Conservation (phyloP, 2,329 filamentous ascomycete genomes). For the Sordariomycetes sp. region DNA sequence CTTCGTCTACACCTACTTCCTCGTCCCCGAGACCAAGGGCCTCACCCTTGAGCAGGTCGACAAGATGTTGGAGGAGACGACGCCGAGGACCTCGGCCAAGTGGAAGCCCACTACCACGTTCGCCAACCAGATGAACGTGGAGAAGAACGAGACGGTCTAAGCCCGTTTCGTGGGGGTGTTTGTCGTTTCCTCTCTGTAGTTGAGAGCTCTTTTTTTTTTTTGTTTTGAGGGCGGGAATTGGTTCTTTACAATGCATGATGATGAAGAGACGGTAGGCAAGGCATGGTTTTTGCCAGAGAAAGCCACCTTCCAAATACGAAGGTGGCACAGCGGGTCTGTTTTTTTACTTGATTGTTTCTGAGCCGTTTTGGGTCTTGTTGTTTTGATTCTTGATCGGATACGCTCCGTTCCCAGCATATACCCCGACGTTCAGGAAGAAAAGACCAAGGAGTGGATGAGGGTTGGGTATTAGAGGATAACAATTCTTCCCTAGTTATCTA, state of each 20-base stretch:
- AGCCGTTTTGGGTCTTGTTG: neutral
- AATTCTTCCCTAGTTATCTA: neutral
- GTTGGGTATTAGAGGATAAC: too few relatives aligned
- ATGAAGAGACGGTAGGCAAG: neutral
- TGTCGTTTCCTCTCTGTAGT: too few relatives aligned
- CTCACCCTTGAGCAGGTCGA: constrained; percentile 69
- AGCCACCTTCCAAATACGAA: too few relatives aligned
- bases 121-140: constrained; percentile 19
- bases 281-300: too few relatives aligned
- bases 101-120: constrained; percentile 66
- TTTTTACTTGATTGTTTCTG: neutral
- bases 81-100: constrained; percentile 59
- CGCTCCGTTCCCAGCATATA: neutral
- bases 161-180: too few relatives aligned
- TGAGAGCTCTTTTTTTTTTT: too few relatives aligned
- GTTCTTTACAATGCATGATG: neutral
- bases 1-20: constrained; percentile 57
- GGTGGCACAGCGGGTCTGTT: too few relatives aligned
- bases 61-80: constrained; percentile 81
- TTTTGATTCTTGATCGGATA: neutral
- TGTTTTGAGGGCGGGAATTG: too few relatives aligned
- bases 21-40: constrained; percentile 63
- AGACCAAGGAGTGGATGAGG: neutral
- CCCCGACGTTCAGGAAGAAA: neutral
- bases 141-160: neutral